Evolutionary conservation across 768 basidiomycete species (phyloP), one percentile per base, ranked within the genome.

Genomic region (Baorangia bicolor): DNA sequence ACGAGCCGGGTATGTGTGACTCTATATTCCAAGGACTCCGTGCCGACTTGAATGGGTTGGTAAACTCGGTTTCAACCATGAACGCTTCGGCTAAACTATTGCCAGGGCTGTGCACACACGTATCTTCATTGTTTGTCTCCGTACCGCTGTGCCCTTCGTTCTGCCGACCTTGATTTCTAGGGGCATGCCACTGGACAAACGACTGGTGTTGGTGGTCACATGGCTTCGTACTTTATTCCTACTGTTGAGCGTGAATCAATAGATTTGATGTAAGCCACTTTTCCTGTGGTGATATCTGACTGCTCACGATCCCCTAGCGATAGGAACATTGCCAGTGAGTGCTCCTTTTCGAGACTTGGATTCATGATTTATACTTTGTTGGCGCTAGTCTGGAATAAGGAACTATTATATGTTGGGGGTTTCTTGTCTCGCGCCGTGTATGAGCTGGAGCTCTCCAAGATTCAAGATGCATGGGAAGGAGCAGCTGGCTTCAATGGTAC

Each of bases 381-480:
- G n/a, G n/a, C n/a, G n/a, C 34, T 50, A 90, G 89, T 87, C 7
- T 96, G 93, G 94, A 98, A 98, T 63, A 85, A 81, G 63, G 95
- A 98, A 63, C 78, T 60, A 11, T 18, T 60, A 9, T 45, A 55
- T 23, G 30, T 60, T 23, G 58, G 59, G 20, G 59, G 59, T 25
- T 38, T 60, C 16, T 20, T 60, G 25, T 49, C 51, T 34, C 59
- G 59, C 27, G 34, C 48, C 4, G 59, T 49, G 4, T 60, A 60
- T n/a, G 59, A 55, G 34, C 40, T 42, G 28, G 59, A 60, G 9
- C 59, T 60, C 10, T 60, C 58, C 31, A 49, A 41, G 23, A 55
- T 60, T 14, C 51, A 50, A 43, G 69, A 73, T n/a, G 70, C 81
- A 1, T 93, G 91, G 90, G 73, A 79, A 27, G 77, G 73, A 16